Conservation (phyloP, 2,329 filamentous ascomycete genomes). For the Trichoderma brevicompactum region DNA sequence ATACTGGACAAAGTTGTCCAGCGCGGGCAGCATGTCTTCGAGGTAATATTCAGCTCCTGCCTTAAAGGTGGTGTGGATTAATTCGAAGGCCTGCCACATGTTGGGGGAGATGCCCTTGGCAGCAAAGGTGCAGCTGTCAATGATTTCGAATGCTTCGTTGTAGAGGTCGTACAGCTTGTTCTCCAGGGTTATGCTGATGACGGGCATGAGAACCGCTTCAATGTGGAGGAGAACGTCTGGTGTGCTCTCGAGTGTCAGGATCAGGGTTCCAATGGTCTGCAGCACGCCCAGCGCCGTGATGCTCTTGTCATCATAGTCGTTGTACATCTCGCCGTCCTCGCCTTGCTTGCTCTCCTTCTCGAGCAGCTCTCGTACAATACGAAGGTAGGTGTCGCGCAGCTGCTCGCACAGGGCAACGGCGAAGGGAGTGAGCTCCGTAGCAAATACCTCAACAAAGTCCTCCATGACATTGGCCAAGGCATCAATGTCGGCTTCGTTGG, state of each 20-base stretch:
- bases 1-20: conserved; percentile 98
- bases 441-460: conserved; percentile 98
- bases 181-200: conserved; percentile 93
- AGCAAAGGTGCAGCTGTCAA: conserved; percentile 98
- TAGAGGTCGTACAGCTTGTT: conserved; percentile 94
- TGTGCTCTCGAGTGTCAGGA: conserved; percentile 94
- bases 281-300: conserved; percentile 95
- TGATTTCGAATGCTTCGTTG: conserved; percentile 98
- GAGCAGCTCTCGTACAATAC: conserved; percentile 88
- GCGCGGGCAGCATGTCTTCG: conserved; percentile 96
- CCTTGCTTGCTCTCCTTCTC: conserved; percentile 82
- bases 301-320: conserved; percentile 98
- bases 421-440: conserved; percentile 94
- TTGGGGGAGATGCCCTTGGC: conserved; percentile 93
- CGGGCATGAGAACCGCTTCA: conserved; percentile 94
- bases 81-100: conserved; percentile 98
- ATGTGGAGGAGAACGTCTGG: conserved; percentile 93
- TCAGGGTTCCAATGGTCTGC: conserved; percentile 96
- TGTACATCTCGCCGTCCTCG: conserved; percentile 77
- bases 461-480: conserved; percentile 99
- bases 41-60: conserved; percentile 95
- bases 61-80: conserved; percentile 97
- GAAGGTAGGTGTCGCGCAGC: conserved; percentile 90
- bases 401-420: conserved; percentile 96
- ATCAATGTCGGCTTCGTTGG: conserved; percentile 97